Evolutionary conservation across 257 asterid species (phyloP).

Genomic region (Leonotis leonurus): DNA sequence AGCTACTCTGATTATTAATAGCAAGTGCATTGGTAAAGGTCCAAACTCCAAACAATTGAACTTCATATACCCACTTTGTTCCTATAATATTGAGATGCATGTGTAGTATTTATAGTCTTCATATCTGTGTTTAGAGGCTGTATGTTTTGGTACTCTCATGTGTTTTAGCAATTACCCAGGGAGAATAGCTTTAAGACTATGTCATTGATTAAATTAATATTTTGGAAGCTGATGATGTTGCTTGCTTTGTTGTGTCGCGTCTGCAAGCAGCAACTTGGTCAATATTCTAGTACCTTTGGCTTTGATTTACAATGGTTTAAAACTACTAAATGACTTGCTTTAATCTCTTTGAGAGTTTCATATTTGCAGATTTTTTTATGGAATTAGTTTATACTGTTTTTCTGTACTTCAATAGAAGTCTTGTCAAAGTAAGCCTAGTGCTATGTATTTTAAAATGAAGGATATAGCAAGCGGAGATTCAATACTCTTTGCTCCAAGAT

Average conservation of each 20-base stretch:
- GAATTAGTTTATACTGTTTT: neutral
- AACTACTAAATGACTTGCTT: neutral
- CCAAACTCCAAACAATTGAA: constrained; percentile 7
- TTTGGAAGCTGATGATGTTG: neutral
- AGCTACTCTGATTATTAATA: neutral
- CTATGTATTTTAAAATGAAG: constrained; percentile 32
- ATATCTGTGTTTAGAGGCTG: neutral
- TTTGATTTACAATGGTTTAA: neutral
- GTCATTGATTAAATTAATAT: neutral
- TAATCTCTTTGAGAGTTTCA: constrained; percentile 2
- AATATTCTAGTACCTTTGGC: neutral
- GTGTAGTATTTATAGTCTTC: neutral
- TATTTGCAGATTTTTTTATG: neutral
- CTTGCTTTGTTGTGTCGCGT: neutral
- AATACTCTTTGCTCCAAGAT: constrained; percentile 80
- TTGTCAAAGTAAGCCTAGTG: constrained; percentile 9
- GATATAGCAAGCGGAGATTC: constrained; percentile 80
- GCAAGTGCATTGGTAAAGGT: neutral
- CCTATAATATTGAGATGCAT: neutral
- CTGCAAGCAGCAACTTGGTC: constrained; percentile 6
- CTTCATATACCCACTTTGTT: neutral
- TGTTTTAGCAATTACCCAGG: neutral
- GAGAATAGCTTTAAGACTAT: neutral
- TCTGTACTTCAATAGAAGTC: neutral
- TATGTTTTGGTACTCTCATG: neutral